Percentiles rank a stretch among this genome's conserved stretches.
Conservation (phyloP, 331 rosid species). For the Stylosanthes scabra region DNA sequence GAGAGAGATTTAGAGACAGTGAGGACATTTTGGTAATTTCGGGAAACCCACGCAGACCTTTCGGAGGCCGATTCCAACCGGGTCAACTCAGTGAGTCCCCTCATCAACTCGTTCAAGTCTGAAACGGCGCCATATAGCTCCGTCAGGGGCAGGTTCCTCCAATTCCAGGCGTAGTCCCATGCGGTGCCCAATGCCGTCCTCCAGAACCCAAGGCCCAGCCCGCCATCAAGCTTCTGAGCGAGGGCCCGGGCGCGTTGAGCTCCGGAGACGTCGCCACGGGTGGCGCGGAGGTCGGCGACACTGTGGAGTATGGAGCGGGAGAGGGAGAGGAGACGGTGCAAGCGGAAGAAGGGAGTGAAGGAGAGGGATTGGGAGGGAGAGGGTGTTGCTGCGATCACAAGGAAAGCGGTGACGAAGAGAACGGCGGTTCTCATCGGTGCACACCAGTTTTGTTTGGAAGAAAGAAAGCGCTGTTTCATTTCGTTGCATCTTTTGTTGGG, state of each 20-base stretch:
- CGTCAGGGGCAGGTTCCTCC: slow-evolving; percentile 56
- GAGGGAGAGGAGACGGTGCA: slow-evolving; percentile 58
- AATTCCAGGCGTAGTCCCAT: slow-evolving; percentile 67
- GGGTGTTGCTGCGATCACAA: slow-evolving; percentile 52
- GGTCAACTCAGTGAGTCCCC: slow-evolving; percentile 57
- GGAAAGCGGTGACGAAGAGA: slow-evolving; percentile 42
- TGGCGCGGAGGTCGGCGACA: slow-evolving; percentile 77
- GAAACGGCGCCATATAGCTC: slow-evolving; percentile 64
- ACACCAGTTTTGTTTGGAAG: too few relatives aligned
- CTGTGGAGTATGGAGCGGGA: slow-evolving; percentile 70
- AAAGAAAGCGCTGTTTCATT: too few relatives aligned
- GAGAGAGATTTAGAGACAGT: slow-evolving; percentile 51
- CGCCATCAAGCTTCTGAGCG: slow-evolving; percentile 59
- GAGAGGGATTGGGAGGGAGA: slow-evolving; percentile 54
- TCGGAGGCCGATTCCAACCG: slow-evolving; percentile 53
- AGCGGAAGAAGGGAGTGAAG: slow-evolving; percentile 53
- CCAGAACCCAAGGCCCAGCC: slow-evolving; percentile 57
- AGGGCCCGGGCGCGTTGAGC: slow-evolving; percentile 58
- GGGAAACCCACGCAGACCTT: slow-evolving; percentile 57
- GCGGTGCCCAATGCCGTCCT: slow-evolving; percentile 55
- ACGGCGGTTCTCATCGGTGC: slow-evolving; percentile 49
- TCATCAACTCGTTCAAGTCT: slow-evolving; percentile 65
- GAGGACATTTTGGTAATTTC: slow-evolving; percentile 63
- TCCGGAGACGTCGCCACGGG: slow-evolving; percentile 72
- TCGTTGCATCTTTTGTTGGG: too few relatives aligned